phyloP scores from a whole-genome alignment of 768 basidiomycete species.

The Gelatoporia subvermispora region DNA sequence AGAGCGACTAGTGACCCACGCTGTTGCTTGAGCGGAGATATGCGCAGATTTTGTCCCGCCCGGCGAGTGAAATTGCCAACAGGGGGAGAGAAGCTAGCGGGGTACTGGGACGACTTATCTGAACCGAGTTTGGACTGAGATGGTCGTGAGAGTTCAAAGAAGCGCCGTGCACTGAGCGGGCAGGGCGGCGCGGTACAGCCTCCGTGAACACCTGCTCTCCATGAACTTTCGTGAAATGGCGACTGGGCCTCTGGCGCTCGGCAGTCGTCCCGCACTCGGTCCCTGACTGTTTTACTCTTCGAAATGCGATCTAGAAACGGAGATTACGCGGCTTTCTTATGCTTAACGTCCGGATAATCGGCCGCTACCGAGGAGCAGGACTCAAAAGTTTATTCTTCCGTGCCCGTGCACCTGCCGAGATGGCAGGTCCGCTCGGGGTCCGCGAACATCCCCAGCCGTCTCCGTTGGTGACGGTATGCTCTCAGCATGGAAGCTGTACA shows the following conservation, averaged over 20 bases:
- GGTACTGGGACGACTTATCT: not conserved
- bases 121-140: too few species aligned
- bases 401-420: slow-evolving; percentile 2
- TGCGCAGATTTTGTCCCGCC: slow-evolving; percentile 4
- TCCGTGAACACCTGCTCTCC: too few species aligned
- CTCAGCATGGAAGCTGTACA: too few species aligned
- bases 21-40: slow-evolving; percentile 1
- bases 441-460: not conserved
- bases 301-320: slow-evolving; percentile 5
- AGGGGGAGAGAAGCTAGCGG: not conserved
- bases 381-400: slow-evolving; percentile 20
- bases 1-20: not conserved
- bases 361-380: slow-evolving; percentile 7
- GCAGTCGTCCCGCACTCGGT: too few species aligned
- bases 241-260: not conserved
- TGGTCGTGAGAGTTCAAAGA: too few species aligned
- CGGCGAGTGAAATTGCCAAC: too few species aligned
- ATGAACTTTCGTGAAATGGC: too few species aligned
- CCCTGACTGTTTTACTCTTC: too few species aligned
- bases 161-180: too few species aligned
- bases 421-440: slow-evolving; percentile 1
- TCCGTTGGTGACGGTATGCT: too few species aligned
- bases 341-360: slow-evolving; percentile 5
- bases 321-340: slow-evolving; percentile 7
- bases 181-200: too few species aligned